Evolutionary conservation across 164 flowering plant genomes (phyloP).

Genomic region (Vitis vinifera): ASM3070453v1 NC_081806.1:7316501-7317000

Average conservation of each 20-base stretch:
- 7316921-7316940: conserved; percentile 41
- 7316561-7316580: conserved; percentile 73
- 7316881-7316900: conserved; percentile 69
- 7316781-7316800: conserved; percentile 45
- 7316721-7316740: conserved; percentile 64
- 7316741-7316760: conserved; percentile 35
- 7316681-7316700: conserved; percentile 55
- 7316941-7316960: conserved; percentile 33
- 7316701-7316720: conserved; percentile 68
- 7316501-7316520: conserved; percentile 67
- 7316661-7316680: conserved; percentile 53
- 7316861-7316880: conserved; percentile 52
- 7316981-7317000: conserved; percentile 66
- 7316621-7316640: conserved; percentile 74
- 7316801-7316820: conserved; percentile 76
- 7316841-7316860: conserved; percentile 48
- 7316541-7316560: conserved; percentile 72
- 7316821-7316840: conserved; percentile 42
- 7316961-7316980: conserved; percentile 80
- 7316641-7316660: conserved; percentile 74
- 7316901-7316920: conserved; percentile 77
- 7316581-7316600: conserved; percentile 89
- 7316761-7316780: conserved; percentile 24
- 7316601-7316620: conserved; percentile 76
- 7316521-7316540: conserved; percentile 73